Evolutionary conservation across 225 moss, liverwort and hornwort genomes (phyloP).

Genomic region (Antitrichia curtipendula): DNA sequence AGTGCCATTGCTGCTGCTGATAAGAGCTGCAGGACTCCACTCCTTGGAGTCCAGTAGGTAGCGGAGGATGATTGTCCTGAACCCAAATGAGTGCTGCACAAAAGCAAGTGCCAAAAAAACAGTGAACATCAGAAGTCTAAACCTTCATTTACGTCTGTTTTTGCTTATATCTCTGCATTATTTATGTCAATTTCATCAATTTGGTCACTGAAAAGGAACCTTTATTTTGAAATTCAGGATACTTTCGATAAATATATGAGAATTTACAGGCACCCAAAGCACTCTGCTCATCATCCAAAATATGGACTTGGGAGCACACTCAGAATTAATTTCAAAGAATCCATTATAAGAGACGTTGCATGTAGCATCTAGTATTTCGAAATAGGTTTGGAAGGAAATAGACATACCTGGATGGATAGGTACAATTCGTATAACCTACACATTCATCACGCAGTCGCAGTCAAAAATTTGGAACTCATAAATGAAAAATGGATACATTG

Average conservation of each 20-base stretch:
- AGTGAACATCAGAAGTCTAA: background rate
- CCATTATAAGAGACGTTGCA: no score
- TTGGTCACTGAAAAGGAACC: no score
- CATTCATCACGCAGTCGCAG: background rate
- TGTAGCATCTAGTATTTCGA: background rate
- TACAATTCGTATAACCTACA: constrained; percentile 18
- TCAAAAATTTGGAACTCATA: background rate
- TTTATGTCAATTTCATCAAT: background rate
- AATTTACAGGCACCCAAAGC: no score
- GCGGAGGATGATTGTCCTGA: constrained; percentile 2
- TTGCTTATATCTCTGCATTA: no score
- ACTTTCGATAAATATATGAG: background rate
- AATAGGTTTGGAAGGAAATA: background rate
- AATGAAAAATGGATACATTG: background rate
- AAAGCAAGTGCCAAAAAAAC: background rate
- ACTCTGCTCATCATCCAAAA: background rate
- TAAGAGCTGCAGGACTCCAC: background rate
- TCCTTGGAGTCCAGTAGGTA: background rate
- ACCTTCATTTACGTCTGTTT: no score
- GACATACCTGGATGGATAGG: constrained; percentile 15
- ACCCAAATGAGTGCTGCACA: constrained; percentile 21
- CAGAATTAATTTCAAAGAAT: no score
- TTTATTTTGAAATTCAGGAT: background rate
- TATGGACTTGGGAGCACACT: no score
- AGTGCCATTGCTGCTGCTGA: background rate